Evolutionary conservation across 768 basidiomycete species (phyloP), one percentile per base, ranked within the genome.

Genomic region (Lentinula aciculospora): DNA sequence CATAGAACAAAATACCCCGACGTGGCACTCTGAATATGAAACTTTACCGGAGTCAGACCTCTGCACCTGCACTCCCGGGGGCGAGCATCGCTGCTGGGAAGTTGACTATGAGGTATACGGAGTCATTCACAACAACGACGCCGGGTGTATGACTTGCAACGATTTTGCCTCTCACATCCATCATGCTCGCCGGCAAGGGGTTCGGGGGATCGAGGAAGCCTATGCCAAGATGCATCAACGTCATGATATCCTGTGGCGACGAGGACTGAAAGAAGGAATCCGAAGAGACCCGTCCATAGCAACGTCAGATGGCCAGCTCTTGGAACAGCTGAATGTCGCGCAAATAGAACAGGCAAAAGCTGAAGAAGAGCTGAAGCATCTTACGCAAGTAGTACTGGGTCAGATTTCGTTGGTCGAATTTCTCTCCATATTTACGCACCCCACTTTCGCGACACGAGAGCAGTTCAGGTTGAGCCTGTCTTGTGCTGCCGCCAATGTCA

Each of bases 141-240:
- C 25, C 8, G 54, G 21, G 1, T 56, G 54, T 28, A n/a, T 8
- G 6, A 44, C 54, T 4, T 56, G 54, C 40, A 40, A 45, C 25
- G 12, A 29, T 17, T 56, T 56, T 23, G 54, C 19, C n/a, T 42
- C 54, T 6, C 54, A 56, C 42, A 56, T 56, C 17, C 40, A 46
- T 23, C 40, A 13, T 13, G 44, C 39, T 15, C 39, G 21, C n/a
- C 10, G 7, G 12, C 44, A 42, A 15, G 12, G 19, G 23, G 31
- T 46, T 4, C 27, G n/a, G 19, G 54, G 54, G 3, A 44, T 56
- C 31, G 40, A 28, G 28, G 44, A 36, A 28, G 54, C 54, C 29
- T 46, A 15, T n/a, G 19, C 25, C 12, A 23, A 10, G 15, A 44
- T 44, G 39, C 54, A 56, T 36, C 19, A 46, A 19, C 39, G 42